These are phyloP conservation scores for Aureobasidium zeae DNA, from an alignment of 2,329 filamentous ascomycete genomes.

Conservation along the genomic window DNA sequence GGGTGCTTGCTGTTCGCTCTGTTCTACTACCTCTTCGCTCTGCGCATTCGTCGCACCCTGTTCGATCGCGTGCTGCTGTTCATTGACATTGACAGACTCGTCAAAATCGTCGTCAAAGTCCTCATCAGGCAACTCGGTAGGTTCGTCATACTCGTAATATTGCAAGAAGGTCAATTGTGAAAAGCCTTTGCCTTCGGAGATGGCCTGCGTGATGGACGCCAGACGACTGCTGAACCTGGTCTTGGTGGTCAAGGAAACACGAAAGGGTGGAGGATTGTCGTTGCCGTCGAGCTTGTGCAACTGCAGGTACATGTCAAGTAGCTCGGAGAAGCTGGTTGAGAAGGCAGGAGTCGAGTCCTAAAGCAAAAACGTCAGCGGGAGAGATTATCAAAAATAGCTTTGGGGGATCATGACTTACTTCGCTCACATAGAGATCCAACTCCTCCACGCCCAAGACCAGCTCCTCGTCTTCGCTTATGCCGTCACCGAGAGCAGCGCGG, in stretches of 20 bases:
- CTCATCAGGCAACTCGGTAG: slow-evolving; percentile 13
- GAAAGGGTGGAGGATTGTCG: slow-evolving; percentile 46
- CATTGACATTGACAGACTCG: background rate
- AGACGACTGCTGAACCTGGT: slow-evolving; percentile 46
- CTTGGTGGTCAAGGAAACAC: slow-evolving; percentile 45
- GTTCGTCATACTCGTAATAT: slow-evolving; percentile 18
- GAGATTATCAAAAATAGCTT: background rate
- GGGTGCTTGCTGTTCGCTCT: background rate
- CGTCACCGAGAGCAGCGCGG: slow-evolving; percentile 45
- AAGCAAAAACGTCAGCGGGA: slow-evolving; percentile 16
- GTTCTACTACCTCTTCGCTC: background rate
- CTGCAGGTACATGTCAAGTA: slow-evolving; percentile 51
- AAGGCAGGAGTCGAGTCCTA: slow-evolving; percentile 43
- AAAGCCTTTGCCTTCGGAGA: slow-evolving; percentile 48
- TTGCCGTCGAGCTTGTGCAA: slow-evolving; percentile 51
- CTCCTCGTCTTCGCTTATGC: slow-evolving; percentile 48
- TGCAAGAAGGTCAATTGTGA: slow-evolving; percentile 34
- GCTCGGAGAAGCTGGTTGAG: slow-evolving; percentile 45
- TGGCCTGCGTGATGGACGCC: slow-evolving; percentile 43
- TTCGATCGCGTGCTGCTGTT: background rate
- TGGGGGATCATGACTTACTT: slow-evolving; percentile 38
- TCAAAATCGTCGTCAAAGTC: slow-evolving; percentile 16
- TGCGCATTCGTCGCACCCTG: background rate
- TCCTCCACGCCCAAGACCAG: slow-evolving; percentile 47
- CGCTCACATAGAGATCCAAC: slow-evolving; percentile 47